A percentile compares a stretch with the other conserved stretches of the same genome.
phyloP scores from a whole-genome alignment of 2,329 filamentous ascomycete genomes.

The Aspergillus pseudotamarii region DNA sequence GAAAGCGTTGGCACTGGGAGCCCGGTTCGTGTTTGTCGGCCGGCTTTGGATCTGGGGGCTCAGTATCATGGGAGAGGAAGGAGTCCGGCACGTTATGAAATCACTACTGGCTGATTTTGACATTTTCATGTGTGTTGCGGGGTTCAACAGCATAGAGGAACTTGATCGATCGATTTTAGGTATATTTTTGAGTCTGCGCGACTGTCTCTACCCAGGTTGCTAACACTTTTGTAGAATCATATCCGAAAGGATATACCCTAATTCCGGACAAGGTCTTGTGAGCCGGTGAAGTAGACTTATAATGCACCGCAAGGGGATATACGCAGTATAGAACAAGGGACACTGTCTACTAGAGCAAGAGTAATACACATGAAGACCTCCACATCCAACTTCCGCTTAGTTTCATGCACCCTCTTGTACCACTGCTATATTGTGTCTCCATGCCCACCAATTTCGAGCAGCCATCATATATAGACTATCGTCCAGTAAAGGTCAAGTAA shows the following conservation, averaged over 20 bases:
- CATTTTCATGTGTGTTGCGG: conserved; percentile 63
- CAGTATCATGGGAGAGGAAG: conserved; percentile 62
- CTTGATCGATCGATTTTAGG: conserved; percentile 50
- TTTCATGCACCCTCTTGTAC: no score
- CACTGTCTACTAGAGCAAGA: no score
- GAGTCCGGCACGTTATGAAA: conserved; percentile 65
- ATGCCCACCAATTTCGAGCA: no score
- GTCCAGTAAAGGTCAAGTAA: no score
- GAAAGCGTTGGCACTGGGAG: conserved; percentile 64
- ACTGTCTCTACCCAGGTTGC: neutral
- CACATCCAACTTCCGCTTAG: no score
- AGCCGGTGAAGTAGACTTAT: neutral
- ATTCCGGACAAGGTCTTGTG: conserved; percentile 37
- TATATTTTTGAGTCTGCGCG: conserved; percentile 15
- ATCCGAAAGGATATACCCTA: conserved; percentile 46
- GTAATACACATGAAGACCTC: no score
- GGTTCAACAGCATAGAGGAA: conserved; percentile 56
- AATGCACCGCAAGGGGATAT: neutral
- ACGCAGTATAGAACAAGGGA: neutral
- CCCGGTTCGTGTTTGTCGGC: conserved; percentile 65
- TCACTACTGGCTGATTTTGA: conserved; percentile 64
- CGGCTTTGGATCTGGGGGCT: conserved; percentile 64
- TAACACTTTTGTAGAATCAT: conserved; percentile 37
- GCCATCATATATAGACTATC: no score
- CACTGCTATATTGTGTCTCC: no score